These are phyloP conservation scores for Pseudocercospora vitis DNA, from an alignment of 2,329 filamentous ascomycete species.

Conservation along the genomic window DNA sequence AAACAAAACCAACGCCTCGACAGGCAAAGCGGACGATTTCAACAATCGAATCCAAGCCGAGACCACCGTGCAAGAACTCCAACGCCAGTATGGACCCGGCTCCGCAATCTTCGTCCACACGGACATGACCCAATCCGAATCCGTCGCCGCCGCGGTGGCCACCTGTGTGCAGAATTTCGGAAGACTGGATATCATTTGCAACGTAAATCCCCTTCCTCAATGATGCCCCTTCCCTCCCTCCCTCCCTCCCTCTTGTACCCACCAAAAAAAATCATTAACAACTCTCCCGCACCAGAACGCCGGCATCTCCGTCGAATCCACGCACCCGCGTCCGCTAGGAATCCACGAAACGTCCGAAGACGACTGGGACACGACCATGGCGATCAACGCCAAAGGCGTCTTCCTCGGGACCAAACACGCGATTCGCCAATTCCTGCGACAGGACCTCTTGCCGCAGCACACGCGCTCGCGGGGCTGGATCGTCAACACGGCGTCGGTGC, in stretches of 20 bases:
- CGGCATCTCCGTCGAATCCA: slow-evolving; percentile 29
- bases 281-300: slow-evolving; percentile 11
- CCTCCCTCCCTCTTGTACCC: not conserved
- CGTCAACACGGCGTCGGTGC: slow-evolving; percentile 41
- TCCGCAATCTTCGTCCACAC: slow-evolving; percentile 34
- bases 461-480: slow-evolving; percentile 41
- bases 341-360: slow-evolving; percentile 37
- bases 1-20: slow-evolving; percentile 32
- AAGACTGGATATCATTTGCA: slow-evolving; percentile 22
- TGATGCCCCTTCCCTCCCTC: too few species aligned
- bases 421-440: slow-evolving; percentile 40
- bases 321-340: slow-evolving; percentile 28
- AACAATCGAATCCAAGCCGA: slow-evolving; percentile 30
- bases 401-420: slow-evolving; percentile 45
- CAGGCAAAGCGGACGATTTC: slow-evolving; percentile 36
- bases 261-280: not conserved
- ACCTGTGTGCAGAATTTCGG: slow-evolving; percentile 34
- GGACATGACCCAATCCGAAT: slow-evolving; percentile 36
- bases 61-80: slow-evolving; percentile 27
- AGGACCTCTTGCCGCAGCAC: slow-evolving; percentile 33
- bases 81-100: slow-evolving; percentile 17
- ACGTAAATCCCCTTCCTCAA: not conserved
- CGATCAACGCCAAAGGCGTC: slow-evolving; percentile 41
- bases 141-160: slow-evolving; percentile 32
- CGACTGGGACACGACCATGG: slow-evolving; percentile 41